Percentiles rank a stretch among this genome's conserved stretches.
These are phyloP conservation scores for Citrus trifoliata DNA, from an alignment of 345 rosid genomes.

Conservation along the genomic window DNA sequence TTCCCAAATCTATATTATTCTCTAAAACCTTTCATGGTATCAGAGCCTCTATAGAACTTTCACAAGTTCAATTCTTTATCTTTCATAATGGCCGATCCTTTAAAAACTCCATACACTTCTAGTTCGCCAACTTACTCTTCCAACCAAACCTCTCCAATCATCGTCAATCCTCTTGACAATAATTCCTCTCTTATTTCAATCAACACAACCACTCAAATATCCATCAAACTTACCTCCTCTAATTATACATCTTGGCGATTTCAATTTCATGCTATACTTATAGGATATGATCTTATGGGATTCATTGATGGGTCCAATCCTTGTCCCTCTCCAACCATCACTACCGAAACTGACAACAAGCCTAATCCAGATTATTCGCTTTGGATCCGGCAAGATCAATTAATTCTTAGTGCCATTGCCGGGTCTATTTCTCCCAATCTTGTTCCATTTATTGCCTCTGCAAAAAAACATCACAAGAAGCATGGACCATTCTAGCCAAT, in stretches of 20 bases:
- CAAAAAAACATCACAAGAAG: not conserved
- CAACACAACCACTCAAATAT: not conserved
- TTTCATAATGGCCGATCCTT: too few species aligned
- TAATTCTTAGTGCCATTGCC: not conserved
- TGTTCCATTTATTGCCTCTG: too few species aligned
- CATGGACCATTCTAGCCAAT: not conserved
- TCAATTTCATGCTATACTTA: not conserved
- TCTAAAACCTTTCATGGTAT: too few species aligned
- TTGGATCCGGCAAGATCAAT: not conserved
- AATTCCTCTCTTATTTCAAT: not conserved
- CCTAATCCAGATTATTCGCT: not conserved
- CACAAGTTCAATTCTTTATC: too few species aligned
- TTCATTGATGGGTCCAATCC: not conserved
- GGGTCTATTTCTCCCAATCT: too few species aligned
- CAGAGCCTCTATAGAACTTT: too few species aligned
- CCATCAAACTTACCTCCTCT: not conserved
- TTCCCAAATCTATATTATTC: too few species aligned
- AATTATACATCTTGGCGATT: not conserved
- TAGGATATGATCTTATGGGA: not conserved
- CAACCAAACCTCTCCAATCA: not conserved
- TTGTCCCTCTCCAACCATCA: not conserved
- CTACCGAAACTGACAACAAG: not conserved
- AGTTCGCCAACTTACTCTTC: too few species aligned
- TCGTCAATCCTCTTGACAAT: not conserved
- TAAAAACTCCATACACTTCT: too few species aligned